Evolutionary conservation across 2,329 filamentous ascomycete genomes (phyloP), one percentile per base, ranked within the genome.

Genomic region (Huntiella decipiens): DNA sequence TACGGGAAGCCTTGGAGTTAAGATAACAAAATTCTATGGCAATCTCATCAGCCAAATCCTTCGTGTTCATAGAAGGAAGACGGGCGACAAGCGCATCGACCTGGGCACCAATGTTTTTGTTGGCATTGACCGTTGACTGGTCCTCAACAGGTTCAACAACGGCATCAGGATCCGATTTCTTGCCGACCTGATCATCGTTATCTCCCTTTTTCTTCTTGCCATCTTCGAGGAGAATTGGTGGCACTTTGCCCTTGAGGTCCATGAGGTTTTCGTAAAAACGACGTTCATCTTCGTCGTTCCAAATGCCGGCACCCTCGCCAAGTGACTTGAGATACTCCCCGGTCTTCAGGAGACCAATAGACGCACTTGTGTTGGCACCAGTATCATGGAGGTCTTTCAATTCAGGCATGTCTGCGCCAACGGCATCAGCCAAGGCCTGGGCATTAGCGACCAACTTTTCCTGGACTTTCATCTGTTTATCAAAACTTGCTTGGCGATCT

Each of bases 221-320:
- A 54, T 96, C 91, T 56, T 98, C 91, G 1, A 98, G 73, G 6
- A 98, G 67, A 54, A 98, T 92, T 1, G 81, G 81, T 0, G 91
- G 92, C 2, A 98, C 91, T 54, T 94, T 92, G 54, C 92, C 91
- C 58, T 92, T 94, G 12, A 98, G 66, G 57, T 98, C 91, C 10
- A 93, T 82, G 8, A 98, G 63, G 52, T 95, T 96, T 65, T 98
- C 91, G 63, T 98, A 98, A 60, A 98, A 98, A 50, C 91, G 82
- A 50, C 91, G 78, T 62, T 98, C 88, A 46, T 98, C 91, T 57
- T 98, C 91, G 55, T 98, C 91, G 63, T 95, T 87, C 91, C 91
- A 98, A 51, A 98, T 96, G 0, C 91, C 91, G 17, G 87, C 74
- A 15, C 86, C 87, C 49, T 96, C 88, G 16, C 79, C 81, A 58